Evolutionary conservation across 2,329 filamentous ascomycete genomes (phyloP).

Genomic region (Colletotrichum orchidophilum): DNA sequence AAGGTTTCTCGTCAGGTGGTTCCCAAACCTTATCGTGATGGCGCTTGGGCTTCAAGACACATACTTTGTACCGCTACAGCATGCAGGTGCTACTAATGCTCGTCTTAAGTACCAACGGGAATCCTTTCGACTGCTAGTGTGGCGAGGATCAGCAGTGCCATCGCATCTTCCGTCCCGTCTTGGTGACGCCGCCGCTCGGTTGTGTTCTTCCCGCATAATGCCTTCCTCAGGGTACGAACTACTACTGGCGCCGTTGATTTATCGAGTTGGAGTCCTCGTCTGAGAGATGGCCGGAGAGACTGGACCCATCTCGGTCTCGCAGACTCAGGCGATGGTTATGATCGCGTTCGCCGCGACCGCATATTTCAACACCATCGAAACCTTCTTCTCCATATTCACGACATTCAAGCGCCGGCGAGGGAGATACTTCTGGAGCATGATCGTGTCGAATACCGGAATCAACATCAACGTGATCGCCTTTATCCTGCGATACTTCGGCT

Average conservation of each 20-base stretch:
- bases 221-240: neutral
- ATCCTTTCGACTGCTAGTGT: neutral
- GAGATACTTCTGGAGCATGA: slow-evolving; percentile 38
- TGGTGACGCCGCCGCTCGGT: neutral
- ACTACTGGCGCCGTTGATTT: slow-evolving; percentile 2
- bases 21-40: neutral
- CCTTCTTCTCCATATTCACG: slow-evolving; percentile 36
- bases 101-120: slow-evolving; percentile 9
- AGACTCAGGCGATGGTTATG: slow-evolving; percentile 35
- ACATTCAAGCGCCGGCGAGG: slow-evolving; percentile 36
- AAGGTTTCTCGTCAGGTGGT: neutral
- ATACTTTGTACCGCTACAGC: neutral
- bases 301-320: slow-evolving; percentile 25
- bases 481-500: slow-evolving; percentile 48
- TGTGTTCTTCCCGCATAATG: slow-evolving; percentile 13
- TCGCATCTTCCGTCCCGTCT: slow-evolving; percentile 24
- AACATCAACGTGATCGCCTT: slow-evolving; percentile 32
- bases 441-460: slow-evolving; percentile 37
- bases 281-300: slow-evolving; percentile 29
- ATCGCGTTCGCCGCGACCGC: slow-evolving; percentile 48
- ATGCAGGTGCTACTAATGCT: neutral
- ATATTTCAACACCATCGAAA: slow-evolving; percentile 33
- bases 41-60: no score
- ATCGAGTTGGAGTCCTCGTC: neutral
- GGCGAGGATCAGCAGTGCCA: neutral